Base-by-base conservation (phyloP, 352 stramenopile species). In the Elongisporangium undulatum region DNA sequence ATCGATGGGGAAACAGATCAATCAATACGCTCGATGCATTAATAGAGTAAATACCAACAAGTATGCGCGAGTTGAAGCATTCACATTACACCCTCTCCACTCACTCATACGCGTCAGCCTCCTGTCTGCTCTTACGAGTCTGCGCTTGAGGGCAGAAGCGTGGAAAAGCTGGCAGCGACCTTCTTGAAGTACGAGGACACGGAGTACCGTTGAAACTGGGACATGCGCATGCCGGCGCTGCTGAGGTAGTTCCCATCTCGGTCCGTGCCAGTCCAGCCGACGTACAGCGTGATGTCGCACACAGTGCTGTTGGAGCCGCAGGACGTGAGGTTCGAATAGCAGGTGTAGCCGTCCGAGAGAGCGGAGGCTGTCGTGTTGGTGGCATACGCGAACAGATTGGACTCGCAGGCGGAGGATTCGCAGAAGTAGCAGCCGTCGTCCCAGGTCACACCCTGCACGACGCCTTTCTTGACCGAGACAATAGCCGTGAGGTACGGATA, bases 161-260 rank as follows among this genome's bases (percentile, higher is more conserved):
- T 71, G 24, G 67, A 81, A 55, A 90, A 80, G 54, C 74, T 85
- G 34, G 56, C 78, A 22, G 68, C 66, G 39, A 93, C 66, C 51
- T 79, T 87, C 49, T 77, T 83, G 61, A 90, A 83, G 63, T 89
- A 90, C 51, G 79, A 87, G 55, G 68, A 74, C 59, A 91, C 82
- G n/a, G 84, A 93, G 67, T 90, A 92, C 59, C 90, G 88, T 52
- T 83, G 74, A 62, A 93, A 93, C 67, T 93, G 82, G 45, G 84
- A 93, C 70, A 92, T 89, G 16, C 84, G 84, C 58, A 92, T 62
- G 4, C 82, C 81, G 2, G 80, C 75, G 63, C 84, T 93, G 55
- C 80, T 85, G 23, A 93, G 62, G 63, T 92, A 92, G 63, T 92
- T 80, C 41, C 84, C 84, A 55, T 89, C 86, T 58, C 71, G 74